A percentile compares a stretch with the other conserved stretches of the same genome.
Conservation (phyloP, 768 basidiomycete species). For the Suillus paluster region DNA sequence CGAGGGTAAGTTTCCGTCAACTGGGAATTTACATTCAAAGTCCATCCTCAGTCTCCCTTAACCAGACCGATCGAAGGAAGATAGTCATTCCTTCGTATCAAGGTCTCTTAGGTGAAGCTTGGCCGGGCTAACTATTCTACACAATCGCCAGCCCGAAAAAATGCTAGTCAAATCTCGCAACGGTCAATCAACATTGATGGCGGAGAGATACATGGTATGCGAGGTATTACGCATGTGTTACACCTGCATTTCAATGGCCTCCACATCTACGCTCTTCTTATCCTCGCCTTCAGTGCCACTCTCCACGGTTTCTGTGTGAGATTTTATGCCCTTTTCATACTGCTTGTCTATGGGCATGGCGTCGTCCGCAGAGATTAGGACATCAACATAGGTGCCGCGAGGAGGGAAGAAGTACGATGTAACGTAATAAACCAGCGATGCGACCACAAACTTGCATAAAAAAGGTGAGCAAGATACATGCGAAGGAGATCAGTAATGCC, state of each 20-base stretch:
- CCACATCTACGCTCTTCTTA: background rate
- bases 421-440: constrained; percentile 30
- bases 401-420: constrained; percentile 31
- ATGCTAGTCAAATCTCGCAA: background rate
- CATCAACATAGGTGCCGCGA: constrained; percentile 28
- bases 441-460: constrained; percentile 26
- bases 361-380: constrained; percentile 28
- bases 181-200: background rate
- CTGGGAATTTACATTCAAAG: too few relatives aligned
- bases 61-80: too few relatives aligned
- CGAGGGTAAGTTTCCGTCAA: too few relatives aligned
- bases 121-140: background rate
- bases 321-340: background rate
- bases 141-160: background rate
- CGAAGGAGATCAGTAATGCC: constrained; percentile 25
- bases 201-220: background rate
- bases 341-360: constrained; percentile 1
- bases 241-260: background rate
- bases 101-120: too few relatives aligned
- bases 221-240: background rate
- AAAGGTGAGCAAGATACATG: constrained; percentile 14
- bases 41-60: too few relatives aligned
- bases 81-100: too few relatives aligned
- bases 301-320: background rate
- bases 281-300: constrained; percentile 8